Evolutionary conservation across 1,139 yeast genomes (phyloP).

Genomic region (Saccharomyces hybrid): DNA sequence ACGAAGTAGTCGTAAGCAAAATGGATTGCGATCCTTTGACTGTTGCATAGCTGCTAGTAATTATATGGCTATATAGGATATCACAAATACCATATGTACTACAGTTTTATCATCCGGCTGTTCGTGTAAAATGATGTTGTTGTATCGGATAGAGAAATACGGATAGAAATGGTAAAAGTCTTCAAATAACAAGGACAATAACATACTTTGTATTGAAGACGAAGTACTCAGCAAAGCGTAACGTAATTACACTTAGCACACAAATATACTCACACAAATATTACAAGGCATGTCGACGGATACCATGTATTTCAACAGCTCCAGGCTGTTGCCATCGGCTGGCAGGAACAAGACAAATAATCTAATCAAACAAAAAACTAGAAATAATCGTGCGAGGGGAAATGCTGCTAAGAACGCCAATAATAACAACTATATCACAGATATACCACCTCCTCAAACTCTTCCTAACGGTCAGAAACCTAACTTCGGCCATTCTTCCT

Average conservation of each 20-base stretch:
- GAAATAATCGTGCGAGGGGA: conserved; percentile 8
- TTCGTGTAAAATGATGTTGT: no score
- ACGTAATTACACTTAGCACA: background rate
- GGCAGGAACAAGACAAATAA: conserved; percentile 19
- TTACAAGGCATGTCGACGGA: conserved; percentile 26
- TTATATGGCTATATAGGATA: background rate
- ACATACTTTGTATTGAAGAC: background rate
- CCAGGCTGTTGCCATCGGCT: conserved; percentile 25
- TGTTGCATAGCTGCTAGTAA: conserved; percentile 10
- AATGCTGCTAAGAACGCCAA: conserved; percentile 10
- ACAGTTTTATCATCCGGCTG: no score
- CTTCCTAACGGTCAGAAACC: conserved; percentile 30
- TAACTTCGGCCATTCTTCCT: conserved; percentile 22
- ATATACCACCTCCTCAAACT: conserved; percentile 19
- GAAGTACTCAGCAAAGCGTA: background rate
- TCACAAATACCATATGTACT: background rate
- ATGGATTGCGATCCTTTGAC: conserved; percentile 51
- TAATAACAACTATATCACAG: conserved; percentile 1
- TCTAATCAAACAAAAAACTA: conserved; percentile 9
- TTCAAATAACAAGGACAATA: no score
- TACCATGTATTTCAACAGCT: conserved; percentile 31
- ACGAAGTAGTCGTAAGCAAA: conserved; percentile 39
- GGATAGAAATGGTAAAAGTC: no score
- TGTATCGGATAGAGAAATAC: no score
- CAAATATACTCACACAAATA: background rate